Evolutionary conservation across 129 eudicot genomes (phyloP), one percentile per base, ranked within the genome.

Genomic region (Kitagawia praeruptora): DNA sequence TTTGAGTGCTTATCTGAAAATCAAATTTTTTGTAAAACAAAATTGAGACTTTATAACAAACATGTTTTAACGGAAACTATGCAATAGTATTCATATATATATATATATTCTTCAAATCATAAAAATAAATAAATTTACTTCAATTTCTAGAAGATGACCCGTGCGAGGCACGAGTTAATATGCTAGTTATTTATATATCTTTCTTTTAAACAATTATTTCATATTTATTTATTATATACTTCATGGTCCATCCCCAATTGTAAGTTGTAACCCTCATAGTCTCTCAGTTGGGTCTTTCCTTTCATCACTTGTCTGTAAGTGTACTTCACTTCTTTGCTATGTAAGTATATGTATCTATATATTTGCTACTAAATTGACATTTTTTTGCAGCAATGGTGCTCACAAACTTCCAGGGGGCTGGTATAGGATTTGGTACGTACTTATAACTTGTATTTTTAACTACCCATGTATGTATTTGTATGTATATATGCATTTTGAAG

Each of bases 371-470:
- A 4, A 28, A 25, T 47, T 45, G 1, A 45, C 37, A 4, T 21
- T 5, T 47, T n/a, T 45, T 74, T 74, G 27, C 48, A 42, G 77
- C 56, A 63, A 91, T 91, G 97, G 90, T 83, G 87, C 89, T 91
- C 56, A 86, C 92, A 11, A 83, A 87, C 81, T 91, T 91, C 89
- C 72, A 82, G 38, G 97, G 97, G 54, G 54, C 90, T 34, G 97
- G 97, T 41, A 81, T 91, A 38, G 97, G 97, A 78, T 83, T 91
- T 74, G 97, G 97, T 91, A 79, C 56, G 77, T 69, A 16, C 34
- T 23, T 54, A 49, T 41, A 18, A 8, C 28, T 45, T 28, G 38
- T 2, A 0, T 63, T 11, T 10, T 6, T 75, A 63, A 6, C 42
- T 39, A 10, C 37, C 38, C 64, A 39, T 37, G 1, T 73, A 2